These are phyloP conservation scores for Teratosphaeria destructans DNA, from an alignment of 2,329 filamentous ascomycete species.

Conservation along the genomic window DNA sequence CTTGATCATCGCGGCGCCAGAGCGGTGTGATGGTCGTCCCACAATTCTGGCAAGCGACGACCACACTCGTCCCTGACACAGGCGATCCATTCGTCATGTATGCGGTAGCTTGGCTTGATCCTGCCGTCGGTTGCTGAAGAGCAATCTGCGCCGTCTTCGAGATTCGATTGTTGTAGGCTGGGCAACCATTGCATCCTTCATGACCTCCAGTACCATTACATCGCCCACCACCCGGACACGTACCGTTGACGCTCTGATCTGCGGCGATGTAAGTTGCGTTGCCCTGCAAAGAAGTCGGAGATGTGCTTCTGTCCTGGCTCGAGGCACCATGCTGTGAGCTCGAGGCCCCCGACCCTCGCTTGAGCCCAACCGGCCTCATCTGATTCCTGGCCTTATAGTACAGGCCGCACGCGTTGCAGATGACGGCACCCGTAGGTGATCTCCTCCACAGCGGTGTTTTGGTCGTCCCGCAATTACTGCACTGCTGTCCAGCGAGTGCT, in stretches of 20 bases:
- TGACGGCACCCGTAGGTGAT: constrained; percentile 84
- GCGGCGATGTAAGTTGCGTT: constrained; percentile 64
- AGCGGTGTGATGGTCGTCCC: constrained; percentile 91
- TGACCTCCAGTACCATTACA: constrained; percentile 96
- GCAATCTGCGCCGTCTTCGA: constrained; percentile 73
- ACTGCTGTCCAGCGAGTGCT: constrained; percentile 40
- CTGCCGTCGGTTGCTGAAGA: constrained; percentile 31
- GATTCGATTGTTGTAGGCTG: constrained; percentile 93
- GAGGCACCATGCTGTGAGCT: constrained; percentile 24
- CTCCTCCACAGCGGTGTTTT: constrained; percentile 90
- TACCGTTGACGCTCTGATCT: constrained; percentile 67
- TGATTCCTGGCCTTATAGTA: constrained; percentile 92
- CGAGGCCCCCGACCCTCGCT: constrained; percentile 52
- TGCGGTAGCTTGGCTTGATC: background rate
- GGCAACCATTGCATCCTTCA: constrained; percentile 89
- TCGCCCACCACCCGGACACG: constrained; percentile 85
- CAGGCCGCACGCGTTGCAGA: constrained; percentile 94
- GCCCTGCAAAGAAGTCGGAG: constrained; percentile 27
- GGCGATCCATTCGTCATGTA: constrained; percentile 10
- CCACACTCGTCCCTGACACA: constrained; percentile 40
- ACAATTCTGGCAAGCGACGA: constrained; percentile 94
- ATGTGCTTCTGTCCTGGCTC: constrained; percentile 28
- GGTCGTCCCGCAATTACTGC: constrained; percentile 88
- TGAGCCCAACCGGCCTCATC: constrained; percentile 78
- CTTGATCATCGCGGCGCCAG: constrained; percentile 87